Evolutionary conservation across 768 basidiomycete species (phyloP), one percentile per base, ranked within the genome.

Genomic region (Suillus variegatus): DNA sequence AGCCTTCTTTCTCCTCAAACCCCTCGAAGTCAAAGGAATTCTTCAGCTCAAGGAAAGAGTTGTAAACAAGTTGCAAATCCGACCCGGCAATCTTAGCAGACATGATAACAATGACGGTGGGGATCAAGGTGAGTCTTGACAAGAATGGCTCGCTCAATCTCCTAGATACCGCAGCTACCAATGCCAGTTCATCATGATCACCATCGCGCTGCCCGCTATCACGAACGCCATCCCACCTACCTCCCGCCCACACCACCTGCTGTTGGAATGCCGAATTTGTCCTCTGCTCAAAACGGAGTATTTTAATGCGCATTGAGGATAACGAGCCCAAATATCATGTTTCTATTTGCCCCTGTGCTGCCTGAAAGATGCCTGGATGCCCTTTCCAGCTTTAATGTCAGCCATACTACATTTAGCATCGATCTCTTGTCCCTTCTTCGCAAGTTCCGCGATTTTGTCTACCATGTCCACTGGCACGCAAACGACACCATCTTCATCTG

Each of bases 401-500:
- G 77, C 75, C 82, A 91, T 84, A 64, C n/a, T n/a, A n/a, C 93
- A 94, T 64, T 77, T 81, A 25, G 80, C 88, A 74, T 97, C 96
- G 16, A 91, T 77, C 58, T 85, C 84, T 69, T 84, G 81, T 18
- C 85, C 88, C 69, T 82, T 82, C 36, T 71, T 67, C 20, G 90
- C 93, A 28, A 85, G 62, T 49, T 85, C 81, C 6, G 87, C 69
- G 1, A 93, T 93, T 64, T 84, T 73, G 20, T 77, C 77, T 43
- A 86, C 82, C 55, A 88, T 68, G 4, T 76, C 79, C 41, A 74
- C 77, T 2, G 93, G 89, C 35, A 97, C 85, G 70, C 88, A 92
- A 3, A 98, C 92, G 1, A 96, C 93, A 2, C 96, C 95, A 73
- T 97, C 92, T 64, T 88, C 84, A 75, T 97, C 95, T 32, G 88